Percentiles rank a stretch among this genome's conserved stretches.
These are phyloP conservation scores for Kwoniella dendrophila DNA, from an alignment of 768 basidiomycete species.

Conservation along the genomic window DNA sequence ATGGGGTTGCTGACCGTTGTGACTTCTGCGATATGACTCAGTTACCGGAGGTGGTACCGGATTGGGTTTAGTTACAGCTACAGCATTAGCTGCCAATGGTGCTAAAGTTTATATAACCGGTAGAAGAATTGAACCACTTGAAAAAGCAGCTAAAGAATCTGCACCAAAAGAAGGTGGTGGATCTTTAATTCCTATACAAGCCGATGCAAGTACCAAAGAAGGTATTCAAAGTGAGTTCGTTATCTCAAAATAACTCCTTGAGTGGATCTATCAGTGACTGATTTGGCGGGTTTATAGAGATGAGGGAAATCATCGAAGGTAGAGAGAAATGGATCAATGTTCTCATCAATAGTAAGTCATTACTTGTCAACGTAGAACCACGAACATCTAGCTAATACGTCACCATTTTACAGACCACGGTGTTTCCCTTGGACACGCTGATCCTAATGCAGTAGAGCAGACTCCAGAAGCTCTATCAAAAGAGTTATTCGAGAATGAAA, in stretches of 20 bases:
- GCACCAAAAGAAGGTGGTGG: slow-evolving; percentile 42
- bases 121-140: slow-evolving; percentile 43
- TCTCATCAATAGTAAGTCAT: slow-evolving; percentile 46
- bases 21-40: background rate
- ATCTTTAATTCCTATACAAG: slow-evolving; percentile 46
- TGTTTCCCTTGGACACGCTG: slow-evolving; percentile 38
- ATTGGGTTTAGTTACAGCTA: slow-evolving; percentile 38
- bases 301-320: slow-evolving; percentile 37
- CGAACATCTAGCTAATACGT: background rate
- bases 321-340: slow-evolving; percentile 53
- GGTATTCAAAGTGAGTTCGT: slow-evolving; percentile 48
- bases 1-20: background rate
- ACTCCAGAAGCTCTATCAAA: slow-evolving; percentile 48
- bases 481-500: slow-evolving; percentile 51
- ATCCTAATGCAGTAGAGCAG: slow-evolving; percentile 45
- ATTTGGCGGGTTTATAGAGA: slow-evolving; percentile 21
- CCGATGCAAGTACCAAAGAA: slow-evolving; percentile 50
- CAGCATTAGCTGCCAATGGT: slow-evolving; percentile 52
- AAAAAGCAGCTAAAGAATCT: slow-evolving; percentile 39
- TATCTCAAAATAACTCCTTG: background rate
- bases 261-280: no score
- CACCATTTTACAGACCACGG: slow-evolving; percentile 44
- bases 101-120: slow-evolving; percentile 55
- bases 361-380: background rate
- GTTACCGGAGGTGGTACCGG: slow-evolving; percentile 45